Percentiles rank a stretch among this genome's conserved stretches.
These are phyloP conservation scores for Tagetes erecta DNA, from an alignment of 129 eudicot species.

Conservation along the genomic window DNA sequence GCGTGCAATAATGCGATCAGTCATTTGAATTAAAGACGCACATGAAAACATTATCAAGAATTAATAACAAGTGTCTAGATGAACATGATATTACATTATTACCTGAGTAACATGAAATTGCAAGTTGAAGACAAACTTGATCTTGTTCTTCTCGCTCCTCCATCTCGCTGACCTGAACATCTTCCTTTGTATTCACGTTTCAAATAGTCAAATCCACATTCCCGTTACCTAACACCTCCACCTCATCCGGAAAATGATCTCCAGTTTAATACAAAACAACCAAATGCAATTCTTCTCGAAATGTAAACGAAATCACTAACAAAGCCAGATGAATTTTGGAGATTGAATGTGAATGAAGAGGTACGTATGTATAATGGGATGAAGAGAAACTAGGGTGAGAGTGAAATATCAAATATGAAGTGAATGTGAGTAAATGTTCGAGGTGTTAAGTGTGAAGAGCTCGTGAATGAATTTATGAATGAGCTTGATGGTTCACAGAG, in stretches of 20 bases:
- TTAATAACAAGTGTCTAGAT: neutral
- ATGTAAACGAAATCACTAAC: neutral
- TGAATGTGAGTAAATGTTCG: conserved; percentile 33
- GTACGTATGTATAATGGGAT: too few species aligned
- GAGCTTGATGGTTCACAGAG: conserved; percentile 24
- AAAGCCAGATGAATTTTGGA: conserved; percentile 26
- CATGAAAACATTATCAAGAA: neutral
- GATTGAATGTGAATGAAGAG: neutral
- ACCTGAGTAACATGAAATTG: conserved; percentile 94
- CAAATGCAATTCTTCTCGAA: conserved; percentile 6
- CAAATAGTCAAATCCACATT: conserved; percentile 35
- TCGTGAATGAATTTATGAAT: conserved; percentile 50
- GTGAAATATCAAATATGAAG: conserved; percentile 12
- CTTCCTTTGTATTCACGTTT: conserved; percentile 6
- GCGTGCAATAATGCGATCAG: conserved; percentile 25
- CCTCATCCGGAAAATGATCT: too few species aligned
- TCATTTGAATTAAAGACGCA: conserved; percentile 20
- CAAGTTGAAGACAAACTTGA: conserved; percentile 76
- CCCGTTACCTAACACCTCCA: too few species aligned
- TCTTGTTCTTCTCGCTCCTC: conserved; percentile 90
- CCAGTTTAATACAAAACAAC: neutral
- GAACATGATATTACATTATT: neutral
- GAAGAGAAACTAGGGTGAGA: too few species aligned
- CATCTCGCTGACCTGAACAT: conserved; percentile 87
- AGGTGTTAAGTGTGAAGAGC: conserved; percentile 27